Percentiles rank a stretch among this genome's conserved stretches.
Conservation (phyloP, 2,329 filamentous ascomycete species). For the Ploettnerulaceae sp. region DNA sequence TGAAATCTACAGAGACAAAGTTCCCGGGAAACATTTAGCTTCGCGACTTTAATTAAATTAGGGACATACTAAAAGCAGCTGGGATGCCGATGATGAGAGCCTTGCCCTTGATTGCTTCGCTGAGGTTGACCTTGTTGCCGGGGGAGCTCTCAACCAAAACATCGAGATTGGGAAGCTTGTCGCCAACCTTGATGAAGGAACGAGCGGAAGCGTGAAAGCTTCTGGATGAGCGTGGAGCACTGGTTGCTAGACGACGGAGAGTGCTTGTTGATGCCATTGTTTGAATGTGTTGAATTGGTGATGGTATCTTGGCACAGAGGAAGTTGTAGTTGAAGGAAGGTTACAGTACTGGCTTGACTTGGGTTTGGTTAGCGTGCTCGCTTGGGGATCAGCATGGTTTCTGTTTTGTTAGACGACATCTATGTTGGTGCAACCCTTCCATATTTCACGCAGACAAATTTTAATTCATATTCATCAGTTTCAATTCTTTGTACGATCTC, state of each 20-base stretch:
- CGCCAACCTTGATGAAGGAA: constrained; percentile 68
- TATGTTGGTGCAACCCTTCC: neutral
- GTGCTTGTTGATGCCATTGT: constrained; percentile 26
- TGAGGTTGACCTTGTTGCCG: constrained; percentile 84
- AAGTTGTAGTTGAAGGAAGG: neutral
- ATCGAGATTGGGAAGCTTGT: constrained; percentile 71
- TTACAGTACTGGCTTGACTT: neutral
- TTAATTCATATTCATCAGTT: too few relatives aligned
- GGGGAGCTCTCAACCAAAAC: constrained; percentile 81
- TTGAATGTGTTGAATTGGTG: neutral
- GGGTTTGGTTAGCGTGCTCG: neutral
- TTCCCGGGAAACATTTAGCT: neutral
- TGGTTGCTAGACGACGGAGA: constrained; percentile 23
- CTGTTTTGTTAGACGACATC: neutral
- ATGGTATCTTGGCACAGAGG: constrained; percentile 3
- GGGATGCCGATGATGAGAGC: constrained; percentile 83
- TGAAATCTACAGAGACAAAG: neutral
- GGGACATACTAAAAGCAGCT: constrained; percentile 61
- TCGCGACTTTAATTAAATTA: neutral
- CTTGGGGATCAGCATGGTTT: neutral
- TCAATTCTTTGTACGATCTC: too few relatives aligned
- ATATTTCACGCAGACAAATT: neutral
- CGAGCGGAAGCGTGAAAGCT: constrained; percentile 61
- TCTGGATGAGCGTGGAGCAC: constrained; percentile 16
- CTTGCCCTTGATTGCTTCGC: constrained; percentile 66